Conservation (phyloP, 148 eudicot genomes). For the Fagopyrum tataricum region DNA sequence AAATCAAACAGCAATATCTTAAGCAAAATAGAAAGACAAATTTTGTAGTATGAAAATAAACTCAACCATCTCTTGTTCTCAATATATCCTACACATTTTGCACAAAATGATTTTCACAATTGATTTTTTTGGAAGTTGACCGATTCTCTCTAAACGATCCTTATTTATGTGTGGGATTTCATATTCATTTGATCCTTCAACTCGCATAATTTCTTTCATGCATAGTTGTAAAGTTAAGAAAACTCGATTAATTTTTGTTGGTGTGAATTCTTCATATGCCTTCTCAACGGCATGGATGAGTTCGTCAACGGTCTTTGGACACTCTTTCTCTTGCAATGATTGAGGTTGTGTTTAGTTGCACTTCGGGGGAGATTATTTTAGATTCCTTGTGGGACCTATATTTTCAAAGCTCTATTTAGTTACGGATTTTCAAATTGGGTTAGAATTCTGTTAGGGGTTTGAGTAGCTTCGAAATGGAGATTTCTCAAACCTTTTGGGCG, state of each 20-base stretch:
- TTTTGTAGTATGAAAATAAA: no score
- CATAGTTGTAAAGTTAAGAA: conserved; percentile 9
- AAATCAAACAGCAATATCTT: no score
- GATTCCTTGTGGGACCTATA: no score
- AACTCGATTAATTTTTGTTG: background rate
- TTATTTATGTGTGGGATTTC: background rate
- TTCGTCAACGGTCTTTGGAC: background rate
- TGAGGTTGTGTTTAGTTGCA: no score
- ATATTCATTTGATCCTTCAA: conserved; percentile 9
- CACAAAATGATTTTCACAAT: conserved; percentile 10
- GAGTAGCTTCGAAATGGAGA: no score
- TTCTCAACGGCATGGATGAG: background rate
- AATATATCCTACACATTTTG: background rate
- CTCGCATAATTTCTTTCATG: conserved; percentile 7
- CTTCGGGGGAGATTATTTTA: no score
- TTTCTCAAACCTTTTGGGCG: no score
- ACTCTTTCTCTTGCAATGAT: background rate
- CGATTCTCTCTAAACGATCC: background rate
- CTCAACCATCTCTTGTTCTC: no score
- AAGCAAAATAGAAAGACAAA: no score
- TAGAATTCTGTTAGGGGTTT: no score
- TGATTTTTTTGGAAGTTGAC: background rate
- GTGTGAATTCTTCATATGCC: background rate
- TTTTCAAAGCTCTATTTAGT: no score
- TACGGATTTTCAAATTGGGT: no score